phyloP scores from a whole-genome alignment of 176 grass and related monocot species.

The Paspalum vaginatum region DNA sequence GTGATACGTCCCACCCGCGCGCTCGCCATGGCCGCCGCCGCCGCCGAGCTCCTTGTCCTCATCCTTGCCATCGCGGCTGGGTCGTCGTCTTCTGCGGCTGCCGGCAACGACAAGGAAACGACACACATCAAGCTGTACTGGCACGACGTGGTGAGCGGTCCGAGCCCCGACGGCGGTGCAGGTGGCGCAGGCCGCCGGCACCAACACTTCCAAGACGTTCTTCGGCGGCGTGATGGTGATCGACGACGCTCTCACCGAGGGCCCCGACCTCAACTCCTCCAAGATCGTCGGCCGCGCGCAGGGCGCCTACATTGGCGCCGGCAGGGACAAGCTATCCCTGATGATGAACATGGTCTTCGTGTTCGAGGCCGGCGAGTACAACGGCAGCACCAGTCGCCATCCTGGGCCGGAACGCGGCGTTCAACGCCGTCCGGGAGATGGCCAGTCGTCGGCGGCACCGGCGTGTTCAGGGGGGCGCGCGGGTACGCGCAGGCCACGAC shows the following conservation, averaged over 20 bases:
- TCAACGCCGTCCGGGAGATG: constrained; percentile 47
- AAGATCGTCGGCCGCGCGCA: not conserved
- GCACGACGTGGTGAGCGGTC: constrained; percentile 29
- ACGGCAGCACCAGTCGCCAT: constrained; percentile 50
- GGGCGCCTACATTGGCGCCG: not conserved
- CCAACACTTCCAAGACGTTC: constrained; percentile 33
- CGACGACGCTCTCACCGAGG: not conserved
- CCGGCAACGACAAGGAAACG: too few relatives aligned
- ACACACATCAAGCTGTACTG: too few relatives aligned
- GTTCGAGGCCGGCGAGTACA: constrained; percentile 45
- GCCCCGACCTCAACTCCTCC: not conserved
- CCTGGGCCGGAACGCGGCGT: constrained; percentile 51
- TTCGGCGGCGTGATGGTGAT: constrained; percentile 56
- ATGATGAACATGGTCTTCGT: constrained; percentile 64
- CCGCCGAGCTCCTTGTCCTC: too few relatives aligned
- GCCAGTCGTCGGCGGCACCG: constrained; percentile 54
- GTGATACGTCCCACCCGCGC: too few relatives aligned
- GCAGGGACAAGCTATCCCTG: not conserved
- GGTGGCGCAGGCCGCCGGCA: constrained; percentile 17
- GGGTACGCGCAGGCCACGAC: constrained; percentile 54
- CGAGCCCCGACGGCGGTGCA: constrained; percentile 41
- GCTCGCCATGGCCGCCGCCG: too few relatives aligned
- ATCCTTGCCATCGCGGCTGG: too few relatives aligned
- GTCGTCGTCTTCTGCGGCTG: too few relatives aligned
- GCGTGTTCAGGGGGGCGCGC: constrained; percentile 44